Evolutionary conservation across 2,329 filamentous ascomycete species (phyloP), one percentile per base, ranked within the genome.

Genomic region (Cadophora sp.): DNA sequence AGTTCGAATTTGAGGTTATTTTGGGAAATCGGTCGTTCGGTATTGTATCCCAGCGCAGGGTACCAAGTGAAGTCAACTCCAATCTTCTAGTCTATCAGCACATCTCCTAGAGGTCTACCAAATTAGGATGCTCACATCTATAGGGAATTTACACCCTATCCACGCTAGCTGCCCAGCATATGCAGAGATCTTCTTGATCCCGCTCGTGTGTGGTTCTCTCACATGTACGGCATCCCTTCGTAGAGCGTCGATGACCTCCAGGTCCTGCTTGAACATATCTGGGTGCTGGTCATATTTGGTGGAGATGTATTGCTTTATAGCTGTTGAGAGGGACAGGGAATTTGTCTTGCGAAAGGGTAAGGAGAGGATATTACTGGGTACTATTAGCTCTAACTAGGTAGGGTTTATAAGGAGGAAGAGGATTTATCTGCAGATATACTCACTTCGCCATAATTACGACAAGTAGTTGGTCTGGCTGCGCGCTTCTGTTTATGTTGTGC

Each of bases 221-320:
- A 96, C 91, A 78, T 94, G 93, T 64, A 97, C 85, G n/a, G 96
- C 96, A 78, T 96, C 92, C 69, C 87, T 87, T 5, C 96, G 90
- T 66, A 98, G 82, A 59, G 87, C 84, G 77, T 98, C 94, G 75
- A 99, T 94, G 71, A 91, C 87, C 76, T 94, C 89, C 66, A 97
- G 88, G 81, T 99, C 96, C 71, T 92, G 87, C 70, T 89, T 88
- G 80, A 99, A 99, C 91, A 97, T 97, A 79, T 97, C 94, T 41
- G 96, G 95, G 78, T 97, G 95, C 79, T 99, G 96, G 80, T 98
- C 95, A 90, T 98, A 98, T 85, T 98, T 97, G 79, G 89, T 91
- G 69, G 94, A 97, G 76, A 99, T 98, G 82, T 99, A 98, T 78
- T 96, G 90, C 71, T 92, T 93, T 78, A 99, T 94, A 59, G 94